Conservation (phyloP, 305 asterid genomes). For the Salvia sclarea region DNA sequence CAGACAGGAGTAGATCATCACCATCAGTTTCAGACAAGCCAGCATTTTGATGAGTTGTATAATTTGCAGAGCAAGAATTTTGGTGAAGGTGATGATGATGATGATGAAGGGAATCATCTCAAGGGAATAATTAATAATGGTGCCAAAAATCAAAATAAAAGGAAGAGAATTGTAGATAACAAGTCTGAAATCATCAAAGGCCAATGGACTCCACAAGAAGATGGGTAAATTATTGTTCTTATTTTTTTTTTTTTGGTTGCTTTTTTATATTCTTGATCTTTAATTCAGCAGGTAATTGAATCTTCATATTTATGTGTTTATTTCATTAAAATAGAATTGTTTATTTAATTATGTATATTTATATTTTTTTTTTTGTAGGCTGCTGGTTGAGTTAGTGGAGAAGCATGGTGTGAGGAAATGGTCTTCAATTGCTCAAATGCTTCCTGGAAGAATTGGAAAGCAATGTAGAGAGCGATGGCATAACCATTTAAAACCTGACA, state of each 20-base stretch:
- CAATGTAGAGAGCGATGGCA: slow-evolving; percentile 92
- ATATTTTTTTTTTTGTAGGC: slow-evolving; percentile 27
- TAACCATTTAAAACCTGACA: slow-evolving; percentile 76
- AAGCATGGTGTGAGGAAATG: slow-evolving; percentile 68
- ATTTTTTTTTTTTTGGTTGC: neutral
- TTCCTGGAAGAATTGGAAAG: slow-evolving; percentile 71
- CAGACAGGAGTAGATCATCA: slow-evolving; percentile 15
- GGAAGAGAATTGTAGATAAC: slow-evolving; percentile 34
- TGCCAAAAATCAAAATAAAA: slow-evolving; percentile 27
- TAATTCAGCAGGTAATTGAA: too few relatives aligned
- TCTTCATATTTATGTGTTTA: neutral
- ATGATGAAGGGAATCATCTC: neutral
- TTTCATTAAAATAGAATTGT: neutral
- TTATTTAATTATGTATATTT: neutral
- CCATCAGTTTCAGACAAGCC: slow-evolving; percentile 15
- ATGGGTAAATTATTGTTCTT: slow-evolving; percentile 46
- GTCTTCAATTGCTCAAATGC: slow-evolving; percentile 67
- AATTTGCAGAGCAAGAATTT: slow-evolving; percentile 9
- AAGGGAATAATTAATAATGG: neutral
- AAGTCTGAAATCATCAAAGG: slow-evolving; percentile 52
- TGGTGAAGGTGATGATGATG: neutral
- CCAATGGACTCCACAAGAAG: slow-evolving; percentile 76
- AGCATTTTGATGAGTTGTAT: slow-evolving; percentile 1
- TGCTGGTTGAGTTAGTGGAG: slow-evolving; percentile 59
- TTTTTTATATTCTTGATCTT: neutral